phyloP scores from a whole-genome alignment of 1,284 basidiomycete species.

The Cutaneotrichosporon sp. region DNA sequence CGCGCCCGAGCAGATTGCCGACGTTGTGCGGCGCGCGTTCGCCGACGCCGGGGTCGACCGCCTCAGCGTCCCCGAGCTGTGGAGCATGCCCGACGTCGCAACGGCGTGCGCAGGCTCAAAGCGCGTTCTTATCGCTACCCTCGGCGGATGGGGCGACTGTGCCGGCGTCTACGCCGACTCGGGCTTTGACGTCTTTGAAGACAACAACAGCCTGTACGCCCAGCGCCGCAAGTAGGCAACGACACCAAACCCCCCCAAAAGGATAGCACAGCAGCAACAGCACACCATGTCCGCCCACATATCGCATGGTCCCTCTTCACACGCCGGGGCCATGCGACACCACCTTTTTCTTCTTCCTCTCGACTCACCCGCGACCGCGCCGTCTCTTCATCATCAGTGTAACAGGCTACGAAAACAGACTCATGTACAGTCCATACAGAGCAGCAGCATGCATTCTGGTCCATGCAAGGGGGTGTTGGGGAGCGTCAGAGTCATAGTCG shows the following conservation, averaged over 20 bases:
- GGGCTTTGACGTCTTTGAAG: constrained; percentile 3
- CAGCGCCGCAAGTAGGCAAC: background rate
- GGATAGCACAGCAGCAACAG: no score
- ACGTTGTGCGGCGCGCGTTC: constrained; percentile 55
- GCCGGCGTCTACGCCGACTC: background rate
- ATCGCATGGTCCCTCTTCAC: no score
- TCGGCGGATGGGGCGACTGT: constrained; percentile 47
- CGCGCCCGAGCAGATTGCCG: constrained; percentile 53
- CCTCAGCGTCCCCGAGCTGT: constrained; percentile 60
- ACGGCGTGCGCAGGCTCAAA: constrained; percentile 59
- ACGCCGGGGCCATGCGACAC: no score
- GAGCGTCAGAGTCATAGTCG: no score
- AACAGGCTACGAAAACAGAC: constrained; percentile 1
- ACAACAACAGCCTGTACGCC: constrained; percentile 4
- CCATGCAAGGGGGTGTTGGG: no score
- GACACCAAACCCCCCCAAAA: no score
- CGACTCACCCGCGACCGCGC: no score
- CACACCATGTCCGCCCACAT: no score
- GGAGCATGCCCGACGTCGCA: constrained; percentile 60
- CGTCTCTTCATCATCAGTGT: background rate
- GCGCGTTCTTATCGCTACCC: constrained; percentile 34
- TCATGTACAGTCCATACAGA: background rate
- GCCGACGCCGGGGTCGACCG: constrained; percentile 51
- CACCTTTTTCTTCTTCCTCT: no score
- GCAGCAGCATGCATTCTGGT: constrained; percentile 1